Conservation (phyloP, 441 rosid species). For the Metrosideros polymorpha region DNA sequence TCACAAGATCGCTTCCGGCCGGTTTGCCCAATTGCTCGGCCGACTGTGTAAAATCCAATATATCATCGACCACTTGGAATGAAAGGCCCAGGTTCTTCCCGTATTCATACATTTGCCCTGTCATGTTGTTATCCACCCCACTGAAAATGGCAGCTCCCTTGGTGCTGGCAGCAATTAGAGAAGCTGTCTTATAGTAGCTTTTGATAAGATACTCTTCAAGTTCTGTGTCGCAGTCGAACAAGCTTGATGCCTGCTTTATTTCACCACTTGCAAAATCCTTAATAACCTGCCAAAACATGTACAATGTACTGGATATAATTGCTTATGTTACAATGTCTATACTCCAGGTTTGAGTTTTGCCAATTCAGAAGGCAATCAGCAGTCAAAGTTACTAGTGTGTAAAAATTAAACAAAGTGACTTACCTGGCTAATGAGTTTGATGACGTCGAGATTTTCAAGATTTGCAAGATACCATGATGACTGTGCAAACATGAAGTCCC, state of each 20-base stretch:
- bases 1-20: constrained; percentile 69
- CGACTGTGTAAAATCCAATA: constrained; percentile 85
- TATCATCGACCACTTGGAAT: constrained; percentile 86
- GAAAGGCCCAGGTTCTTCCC: constrained; percentile 88
- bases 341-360: neutral
- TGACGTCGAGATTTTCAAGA: constrained; percentile 85
- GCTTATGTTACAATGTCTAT: neutral
- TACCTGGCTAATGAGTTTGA: constrained; percentile 96
- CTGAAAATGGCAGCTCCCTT: constrained; percentile 92
- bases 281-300: constrained; percentile 44
- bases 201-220: constrained; percentile 81
- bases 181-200: constrained; percentile 88
- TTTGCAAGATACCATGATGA: constrained; percentile 95
- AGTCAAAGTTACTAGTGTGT: neutral
- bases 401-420: neutral
- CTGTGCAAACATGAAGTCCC: constrained; percentile 97
- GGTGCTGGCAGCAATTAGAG: constrained; percentile 82
- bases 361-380: neutral
- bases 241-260: constrained; percentile 89
- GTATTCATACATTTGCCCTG: constrained; percentile 60
- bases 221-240: constrained; percentile 64
- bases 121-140: constrained; percentile 32
- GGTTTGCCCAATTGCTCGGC: constrained; percentile 94
- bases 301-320: neutral
- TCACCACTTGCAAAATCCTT: constrained; percentile 98